These are phyloP conservation scores for Pseudocercospora eumusae DNA, from an alignment of 2,329 filamentous ascomycete species.

Conservation along the genomic window DNA sequence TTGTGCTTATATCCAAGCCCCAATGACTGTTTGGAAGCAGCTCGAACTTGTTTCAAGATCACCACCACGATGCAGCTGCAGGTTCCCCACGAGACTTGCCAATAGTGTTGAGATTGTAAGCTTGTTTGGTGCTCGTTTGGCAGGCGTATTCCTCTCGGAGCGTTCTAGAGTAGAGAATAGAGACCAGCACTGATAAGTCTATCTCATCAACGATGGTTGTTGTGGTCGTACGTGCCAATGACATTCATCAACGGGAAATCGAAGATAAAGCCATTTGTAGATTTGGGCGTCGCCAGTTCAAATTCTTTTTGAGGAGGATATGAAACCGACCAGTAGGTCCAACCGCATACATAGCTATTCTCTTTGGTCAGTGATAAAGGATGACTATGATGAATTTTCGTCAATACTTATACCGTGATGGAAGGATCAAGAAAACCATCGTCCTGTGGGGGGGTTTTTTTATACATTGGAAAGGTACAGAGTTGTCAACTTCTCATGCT, in stretches of 20 bases:
- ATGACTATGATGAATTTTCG: neutral
- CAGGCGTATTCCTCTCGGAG: slow-evolving; percentile 73
- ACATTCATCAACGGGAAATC: slow-evolving; percentile 81
- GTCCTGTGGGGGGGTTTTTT: neutral
- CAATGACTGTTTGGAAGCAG: slow-evolving; percentile 30
- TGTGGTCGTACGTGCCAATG: slow-evolving; percentile 56
- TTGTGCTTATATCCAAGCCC: slow-evolving; percentile 50
- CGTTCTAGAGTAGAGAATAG: slow-evolving; percentile 75
- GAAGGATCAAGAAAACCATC: neutral
- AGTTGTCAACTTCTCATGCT: neutral
- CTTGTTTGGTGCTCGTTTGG: neutral
- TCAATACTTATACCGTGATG: neutral
- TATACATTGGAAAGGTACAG: neutral
- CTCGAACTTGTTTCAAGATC: neutral
- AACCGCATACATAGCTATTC: slow-evolving; percentile 32
- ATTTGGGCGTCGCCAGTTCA: slow-evolving; percentile 74
- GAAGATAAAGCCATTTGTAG: slow-evolving; percentile 81
- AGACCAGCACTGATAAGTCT: slow-evolving; percentile 60
- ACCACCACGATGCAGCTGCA: neutral
- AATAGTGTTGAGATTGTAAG: neutral
- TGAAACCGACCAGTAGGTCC: slow-evolving; percentile 66
- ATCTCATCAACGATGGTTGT: neutral
- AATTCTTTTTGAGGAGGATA: slow-evolving; percentile 96
- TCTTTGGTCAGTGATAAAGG: neutral
- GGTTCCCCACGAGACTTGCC: neutral